Evolutionary conservation across 306 rosid species (phyloP), one percentile per base, ranked within the genome.

Genomic region (Quercus ilex): DNA sequence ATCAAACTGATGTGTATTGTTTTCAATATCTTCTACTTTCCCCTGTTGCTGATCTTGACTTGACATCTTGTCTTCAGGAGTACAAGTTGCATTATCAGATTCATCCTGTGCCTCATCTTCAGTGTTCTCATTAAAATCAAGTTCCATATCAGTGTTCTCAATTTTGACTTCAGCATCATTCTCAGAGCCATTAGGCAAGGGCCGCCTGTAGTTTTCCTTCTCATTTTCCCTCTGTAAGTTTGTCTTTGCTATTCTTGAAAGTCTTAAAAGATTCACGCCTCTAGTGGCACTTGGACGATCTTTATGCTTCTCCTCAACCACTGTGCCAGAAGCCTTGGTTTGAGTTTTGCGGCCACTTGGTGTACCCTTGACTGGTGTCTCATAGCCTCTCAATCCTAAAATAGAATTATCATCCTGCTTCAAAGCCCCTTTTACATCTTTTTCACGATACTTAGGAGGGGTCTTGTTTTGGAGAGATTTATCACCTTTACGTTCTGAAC

Each of bases 101-200:
- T 95, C 99, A 65, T 95, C 99, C 2, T 82, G 85, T 20, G 87
- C 83, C 62, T 95, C 98, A 63, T 91, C 99, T 87, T 93, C 99
- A 11, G 77, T 77, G 76, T 88, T 91, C 94, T 95, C 99, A 81
- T 90, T 74, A 87, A 95, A 95, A 79, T 95, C 98, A 75, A 95
- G 98, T 78, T 95, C 99, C 99, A 95, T 95, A 77, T 95, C 99
- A 56, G 90, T 89, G 84, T 95, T 93, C 93, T 95, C 97, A 82
- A 91, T 89, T 88, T 91, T 93, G 78, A 95, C 99, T 86, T 95
- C 98, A 13, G 96, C 85, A 85, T 87, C 97, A 85, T 91, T 93
- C 85, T 89, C 87, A 28, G 92, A 83, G 77, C 51, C 81, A 74
- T 85, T 83, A 78, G 93, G 85, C 86, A 95, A 28, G 69, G 90